Conservation (phyloP, 805 yeast species). For the Kazachstania africana region DNA sequence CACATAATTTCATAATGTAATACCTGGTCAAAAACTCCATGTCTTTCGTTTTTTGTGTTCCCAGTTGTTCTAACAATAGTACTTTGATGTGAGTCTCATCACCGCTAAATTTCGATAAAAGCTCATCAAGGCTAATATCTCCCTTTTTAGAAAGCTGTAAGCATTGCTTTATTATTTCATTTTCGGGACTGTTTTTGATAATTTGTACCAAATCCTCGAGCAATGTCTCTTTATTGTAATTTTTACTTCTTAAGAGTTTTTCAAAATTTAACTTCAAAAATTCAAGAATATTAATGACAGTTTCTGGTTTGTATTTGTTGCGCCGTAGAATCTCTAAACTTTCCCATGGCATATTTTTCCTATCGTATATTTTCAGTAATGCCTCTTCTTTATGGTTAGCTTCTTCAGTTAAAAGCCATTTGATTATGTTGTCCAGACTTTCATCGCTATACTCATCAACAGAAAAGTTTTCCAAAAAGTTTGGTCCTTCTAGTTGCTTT, state of each 20-base stretch:
- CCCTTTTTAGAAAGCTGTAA: background rate
- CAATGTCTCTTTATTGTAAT: no score
- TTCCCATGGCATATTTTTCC: conserved; percentile 2
- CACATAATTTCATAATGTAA: conserved; percentile 16
- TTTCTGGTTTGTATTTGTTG: background rate
- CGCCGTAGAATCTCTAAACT: background rate
- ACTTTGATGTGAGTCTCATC: conserved; percentile 14
- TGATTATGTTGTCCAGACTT: conserved; percentile 11
- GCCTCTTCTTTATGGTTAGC: conserved; percentile 1
- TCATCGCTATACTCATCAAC: conserved; percentile 9
- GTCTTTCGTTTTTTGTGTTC: conserved; percentile 12
- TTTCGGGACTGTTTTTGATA: no score
- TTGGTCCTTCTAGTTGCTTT: conserved; percentile 1
- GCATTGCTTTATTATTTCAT: no score
- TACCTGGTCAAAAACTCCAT: conserved; percentile 16
- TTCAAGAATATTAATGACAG: background rate
- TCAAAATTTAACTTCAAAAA: conserved; percentile 6
- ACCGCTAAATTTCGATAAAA: conserved; percentile 8
- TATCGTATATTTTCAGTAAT: conserved; percentile 9
- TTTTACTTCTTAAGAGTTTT: no score
- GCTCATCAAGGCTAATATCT: conserved; percentile 6
- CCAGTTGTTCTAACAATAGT: conserved; percentile 15
- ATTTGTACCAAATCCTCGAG: no score
- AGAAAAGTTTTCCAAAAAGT: conserved; percentile 2
- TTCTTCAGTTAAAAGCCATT: conserved; percentile 3